These are phyloP conservation scores for Penicillium waksmanii DNA, from an alignment of 495 filamentous ascomycete species.

Conservation along the genomic window DNA sequence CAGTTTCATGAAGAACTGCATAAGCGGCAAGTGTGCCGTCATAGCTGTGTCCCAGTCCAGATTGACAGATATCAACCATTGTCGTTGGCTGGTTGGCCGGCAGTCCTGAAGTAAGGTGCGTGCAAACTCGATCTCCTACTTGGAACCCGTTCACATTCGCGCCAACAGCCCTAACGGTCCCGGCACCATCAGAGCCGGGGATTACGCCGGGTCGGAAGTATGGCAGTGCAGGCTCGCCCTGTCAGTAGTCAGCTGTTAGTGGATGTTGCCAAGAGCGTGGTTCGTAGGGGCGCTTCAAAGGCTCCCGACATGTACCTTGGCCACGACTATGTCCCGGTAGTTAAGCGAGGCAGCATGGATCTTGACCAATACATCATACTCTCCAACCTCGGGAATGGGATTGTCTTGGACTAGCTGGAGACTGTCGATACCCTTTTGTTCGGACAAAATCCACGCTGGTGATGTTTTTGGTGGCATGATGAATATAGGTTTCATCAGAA, in stretches of 20 bases:
- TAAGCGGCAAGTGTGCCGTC: constrained; percentile 69
- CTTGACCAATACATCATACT: background rate
- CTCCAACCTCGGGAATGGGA: too few species aligned
- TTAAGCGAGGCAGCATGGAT: constrained; percentile 4
- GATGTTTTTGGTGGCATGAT: too few species aligned
- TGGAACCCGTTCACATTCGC: constrained; percentile 53
- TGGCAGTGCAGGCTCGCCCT: background rate
- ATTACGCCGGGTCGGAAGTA: background rate
- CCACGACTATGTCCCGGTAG: constrained; percentile 2
- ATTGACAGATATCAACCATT: too few species aligned
- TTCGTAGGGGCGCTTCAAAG: background rate
- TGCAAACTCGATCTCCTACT: constrained; percentile 52
- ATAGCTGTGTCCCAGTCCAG: constrained; percentile 5
- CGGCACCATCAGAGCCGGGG: constrained; percentile 60
- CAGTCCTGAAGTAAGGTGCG: background rate
- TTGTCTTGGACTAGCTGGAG: too few species aligned
- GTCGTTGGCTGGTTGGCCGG: too few species aligned
- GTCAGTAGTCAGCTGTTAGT: background rate
- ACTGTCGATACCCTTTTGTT: too few species aligned
- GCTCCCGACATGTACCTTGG: background rate
- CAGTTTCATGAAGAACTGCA: constrained; percentile 79
- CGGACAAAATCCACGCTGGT: too few species aligned
- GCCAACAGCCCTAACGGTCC: constrained; percentile 54
- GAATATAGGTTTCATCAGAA: too few species aligned
- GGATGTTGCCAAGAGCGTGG: background rate